phyloP scores from a whole-genome alignment of 768 basidiomycete genomes.

The Mycena epipterygia region DNA sequence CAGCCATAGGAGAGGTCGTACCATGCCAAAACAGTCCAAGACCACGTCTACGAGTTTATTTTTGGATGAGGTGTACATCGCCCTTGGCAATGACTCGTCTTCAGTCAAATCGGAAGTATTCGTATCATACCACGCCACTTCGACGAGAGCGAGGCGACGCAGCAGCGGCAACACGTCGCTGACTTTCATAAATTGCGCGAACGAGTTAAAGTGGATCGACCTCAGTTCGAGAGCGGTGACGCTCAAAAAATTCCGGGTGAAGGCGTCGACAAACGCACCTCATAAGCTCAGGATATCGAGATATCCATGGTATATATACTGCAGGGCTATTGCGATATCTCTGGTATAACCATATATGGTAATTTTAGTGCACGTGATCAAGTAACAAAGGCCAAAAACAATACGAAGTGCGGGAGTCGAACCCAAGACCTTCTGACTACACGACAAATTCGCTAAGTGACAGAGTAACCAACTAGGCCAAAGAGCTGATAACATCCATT shows the following conservation, averaged over 20 bases:
- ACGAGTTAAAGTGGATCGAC: conserved; percentile 5
- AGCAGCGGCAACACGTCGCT: not conserved
- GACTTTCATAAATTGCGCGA: not conserved
- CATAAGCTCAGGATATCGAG: too few species aligned
- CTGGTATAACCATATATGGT: too few species aligned
- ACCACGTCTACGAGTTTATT: not conserved
- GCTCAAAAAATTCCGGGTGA: conserved; percentile 4
- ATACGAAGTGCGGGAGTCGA: too few species aligned
- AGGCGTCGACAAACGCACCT: not conserved
- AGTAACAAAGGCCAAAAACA: too few species aligned
- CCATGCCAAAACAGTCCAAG: not conserved
- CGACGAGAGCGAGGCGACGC: not conserved
- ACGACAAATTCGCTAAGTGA: too few species aligned
- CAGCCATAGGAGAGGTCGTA: not conserved
- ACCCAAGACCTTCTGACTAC: too few species aligned
- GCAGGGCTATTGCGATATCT: too few species aligned
- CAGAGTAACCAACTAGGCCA: too few species aligned
- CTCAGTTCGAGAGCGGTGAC: conserved; percentile 10
- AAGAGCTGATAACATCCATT: too few species aligned
- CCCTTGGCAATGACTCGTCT: not conserved
- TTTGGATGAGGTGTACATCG: not conserved
- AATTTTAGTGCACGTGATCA: too few species aligned
- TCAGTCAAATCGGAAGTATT: not conserved
- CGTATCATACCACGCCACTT: not conserved
- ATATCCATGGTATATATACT: too few species aligned